A percentile compares a stretch with the other conserved stretches of the same genome.
Evolutionary conservation across 108 stramenopile genomes (phyloP).

Genomic region (Skeletonema costatum): DNA sequence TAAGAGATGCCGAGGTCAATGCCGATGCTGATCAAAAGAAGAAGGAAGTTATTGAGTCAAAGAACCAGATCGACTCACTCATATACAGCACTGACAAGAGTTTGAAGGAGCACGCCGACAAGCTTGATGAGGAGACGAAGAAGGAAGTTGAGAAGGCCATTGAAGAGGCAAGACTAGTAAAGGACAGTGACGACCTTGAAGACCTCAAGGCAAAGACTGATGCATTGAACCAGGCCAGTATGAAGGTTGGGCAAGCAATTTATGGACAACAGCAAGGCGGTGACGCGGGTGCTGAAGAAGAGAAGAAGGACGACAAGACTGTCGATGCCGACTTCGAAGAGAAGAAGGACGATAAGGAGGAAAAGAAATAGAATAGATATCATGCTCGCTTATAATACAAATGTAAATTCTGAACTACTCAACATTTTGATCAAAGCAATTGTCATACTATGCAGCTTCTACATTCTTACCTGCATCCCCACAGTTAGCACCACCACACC

Average conservation of each 20-base stretch:
- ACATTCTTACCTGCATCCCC: no score
- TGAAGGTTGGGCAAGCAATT: conserved; percentile 99
- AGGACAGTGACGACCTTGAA: conserved; percentile 91
- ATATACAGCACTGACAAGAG: conserved; percentile 91
- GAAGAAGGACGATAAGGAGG: conserved; percentile 80
- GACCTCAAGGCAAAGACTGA: conserved; percentile 90
- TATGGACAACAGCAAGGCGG: conserved; percentile 83
- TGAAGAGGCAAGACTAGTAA: conserved; percentile 81
- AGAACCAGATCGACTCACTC: conserved; percentile 96
- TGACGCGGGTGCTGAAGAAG: conserved; percentile 42
- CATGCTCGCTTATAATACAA: conserved; percentile 6
- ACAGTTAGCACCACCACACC: no score
- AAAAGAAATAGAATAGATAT: conserved; percentile 56
- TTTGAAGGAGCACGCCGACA: conserved; percentile 91
- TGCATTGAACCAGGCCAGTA: conserved; percentile 88
- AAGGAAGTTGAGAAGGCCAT: conserved; percentile 91
- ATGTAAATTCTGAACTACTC: neutral
- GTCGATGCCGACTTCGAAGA: conserved; percentile 96
- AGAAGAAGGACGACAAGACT: conserved; percentile 88
- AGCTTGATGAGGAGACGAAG: conserved; percentile 94
- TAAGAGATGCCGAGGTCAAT: conserved; percentile 98
- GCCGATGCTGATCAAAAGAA: conserved; percentile 94
- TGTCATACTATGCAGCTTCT: no score
- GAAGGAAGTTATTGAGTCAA: conserved; percentile 93
- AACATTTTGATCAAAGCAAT: no score